Evolutionary conservation across 2,329 filamentous ascomycete species (phyloP).

Genomic region (Colletotrichum limetticola): DNA sequence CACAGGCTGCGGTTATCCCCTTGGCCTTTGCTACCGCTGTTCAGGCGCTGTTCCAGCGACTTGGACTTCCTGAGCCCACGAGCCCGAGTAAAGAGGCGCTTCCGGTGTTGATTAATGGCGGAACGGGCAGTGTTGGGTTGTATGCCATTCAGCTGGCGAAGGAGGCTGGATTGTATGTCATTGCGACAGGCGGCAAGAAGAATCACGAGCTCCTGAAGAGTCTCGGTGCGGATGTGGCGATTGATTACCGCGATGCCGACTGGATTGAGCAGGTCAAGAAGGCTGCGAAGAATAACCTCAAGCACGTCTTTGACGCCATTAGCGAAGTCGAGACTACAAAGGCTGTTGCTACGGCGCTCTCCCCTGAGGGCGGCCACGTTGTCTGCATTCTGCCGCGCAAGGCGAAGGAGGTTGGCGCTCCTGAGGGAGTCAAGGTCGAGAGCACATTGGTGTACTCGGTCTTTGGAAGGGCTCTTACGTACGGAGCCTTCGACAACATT

Average conservation of each 20-base stretch:
- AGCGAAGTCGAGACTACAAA: constrained; percentile 43
- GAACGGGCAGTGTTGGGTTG: constrained; percentile 37
- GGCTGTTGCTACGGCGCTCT: constrained; percentile 40
- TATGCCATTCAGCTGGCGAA: constrained; percentile 32
- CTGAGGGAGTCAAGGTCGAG: constrained; percentile 29
- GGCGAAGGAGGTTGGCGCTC: constrained; percentile 24
- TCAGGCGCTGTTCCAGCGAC: constrained; percentile 30
- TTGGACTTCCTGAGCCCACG: constrained; percentile 16
- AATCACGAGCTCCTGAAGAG: constrained; percentile 52
- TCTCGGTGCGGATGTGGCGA: constrained; percentile 57
- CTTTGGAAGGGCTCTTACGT: constrained; percentile 9
- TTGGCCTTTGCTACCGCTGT: constrained; percentile 26
- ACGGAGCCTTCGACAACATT: constrained; percentile 19
- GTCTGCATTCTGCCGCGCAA: constrained; percentile 40
- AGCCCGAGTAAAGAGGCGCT: constrained; percentile 14
- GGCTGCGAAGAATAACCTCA: constrained; percentile 35
- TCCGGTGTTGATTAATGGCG: constrained; percentile 41
- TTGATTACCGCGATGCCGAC: constrained; percentile 54
- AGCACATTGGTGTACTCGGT: constrained; percentile 31
- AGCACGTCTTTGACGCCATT: constrained; percentile 44
- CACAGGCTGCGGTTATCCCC: constrained; percentile 21
- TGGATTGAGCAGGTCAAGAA: constrained; percentile 31
- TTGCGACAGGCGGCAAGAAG: constrained; percentile 34
- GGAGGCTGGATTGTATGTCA: constrained; percentile 23
- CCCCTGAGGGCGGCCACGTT: constrained; percentile 43